phyloP scores from a whole-genome alignment of 1,284 basidiomycete species.

The Salmacisia buchloeana region DNA sequence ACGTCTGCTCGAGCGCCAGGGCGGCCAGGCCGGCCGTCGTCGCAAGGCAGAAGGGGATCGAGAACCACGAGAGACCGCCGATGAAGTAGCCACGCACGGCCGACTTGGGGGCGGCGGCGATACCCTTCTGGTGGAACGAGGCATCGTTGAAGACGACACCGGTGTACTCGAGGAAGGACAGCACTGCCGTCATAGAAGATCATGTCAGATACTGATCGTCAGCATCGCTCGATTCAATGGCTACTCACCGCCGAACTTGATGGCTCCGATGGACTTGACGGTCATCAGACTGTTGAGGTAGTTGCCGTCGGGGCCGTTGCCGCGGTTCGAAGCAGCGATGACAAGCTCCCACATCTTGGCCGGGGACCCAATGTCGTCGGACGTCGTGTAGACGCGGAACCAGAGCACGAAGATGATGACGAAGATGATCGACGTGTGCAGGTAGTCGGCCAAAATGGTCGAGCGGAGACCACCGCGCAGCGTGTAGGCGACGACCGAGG shows the following conservation, averaged over 20 bases:
- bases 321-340: slow-evolving; percentile 12
- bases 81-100: slow-evolving; percentile 38
- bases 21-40: slow-evolving; percentile 38
- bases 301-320: slow-evolving; percentile 25
- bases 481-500: slow-evolving; percentile 38
- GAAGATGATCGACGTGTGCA: slow-evolving; percentile 43
- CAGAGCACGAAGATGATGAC: slow-evolving; percentile 37
- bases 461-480: slow-evolving; percentile 33
- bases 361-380: slow-evolving; percentile 31
- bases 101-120: slow-evolving; percentile 34
- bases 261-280: slow-evolving; percentile 33
- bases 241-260: slow-evolving; percentile 33
- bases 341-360: slow-evolving; percentile 33
- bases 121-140: slow-evolving; percentile 36
- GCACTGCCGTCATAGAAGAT: background rate
- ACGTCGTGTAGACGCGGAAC: slow-evolving; percentile 32
- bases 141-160: slow-evolving; percentile 35
- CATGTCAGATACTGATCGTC: background rate
- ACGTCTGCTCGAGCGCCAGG: slow-evolving; percentile 35
- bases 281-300: slow-evolving; percentile 28
- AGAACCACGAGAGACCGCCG: slow-evolving; percentile 40
- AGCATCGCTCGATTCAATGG: background rate
- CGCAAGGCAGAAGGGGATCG: slow-evolving; percentile 35
- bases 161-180: slow-evolving; percentile 32
- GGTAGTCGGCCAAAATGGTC: slow-evolving; percentile 37